phyloP scores from a whole-genome alignment of 768 basidiomycete species.

The Amyloporia xantha region DNA sequence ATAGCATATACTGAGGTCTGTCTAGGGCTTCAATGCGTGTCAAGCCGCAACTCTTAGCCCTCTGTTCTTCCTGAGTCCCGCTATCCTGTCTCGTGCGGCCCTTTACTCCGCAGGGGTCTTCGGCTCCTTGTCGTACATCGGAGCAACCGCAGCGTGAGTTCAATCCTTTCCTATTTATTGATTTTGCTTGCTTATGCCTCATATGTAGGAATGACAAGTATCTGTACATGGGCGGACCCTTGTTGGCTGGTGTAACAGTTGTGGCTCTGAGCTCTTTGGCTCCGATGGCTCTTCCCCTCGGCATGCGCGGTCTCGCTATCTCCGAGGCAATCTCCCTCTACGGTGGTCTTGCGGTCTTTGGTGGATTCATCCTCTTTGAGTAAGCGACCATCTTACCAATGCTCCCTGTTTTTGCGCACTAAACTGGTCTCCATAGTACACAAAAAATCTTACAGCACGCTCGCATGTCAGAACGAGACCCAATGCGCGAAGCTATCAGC shows the following conservation, averaged over 20 bases:
- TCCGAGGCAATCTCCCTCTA: constrained; percentile 78
- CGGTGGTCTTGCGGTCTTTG: constrained; percentile 83
- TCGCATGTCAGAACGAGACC: constrained; percentile 69
- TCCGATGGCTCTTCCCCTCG: constrained; percentile 83
- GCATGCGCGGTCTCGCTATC: constrained; percentile 67
- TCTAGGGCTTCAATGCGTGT: constrained; percentile 74
- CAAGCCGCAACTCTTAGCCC: constrained; percentile 86
- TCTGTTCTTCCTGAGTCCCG: constrained; percentile 83
- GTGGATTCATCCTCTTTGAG: constrained; percentile 86
- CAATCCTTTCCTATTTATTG: neutral
- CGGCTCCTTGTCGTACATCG: constrained; percentile 81
- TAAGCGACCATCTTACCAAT: constrained; percentile 27
- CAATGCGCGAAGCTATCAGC: constrained; percentile 70
- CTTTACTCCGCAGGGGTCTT: constrained; percentile 84
- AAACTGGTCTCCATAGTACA: constrained; percentile 40
- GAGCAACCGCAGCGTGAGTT: constrained; percentile 73
- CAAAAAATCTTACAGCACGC: constrained; percentile 81
- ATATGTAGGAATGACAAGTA: constrained; percentile 66
- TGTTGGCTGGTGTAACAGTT: constrained; percentile 84
- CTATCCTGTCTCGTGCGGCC: constrained; percentile 79
- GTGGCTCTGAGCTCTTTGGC: constrained; percentile 83
- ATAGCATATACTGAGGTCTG: too few relatives aligned
- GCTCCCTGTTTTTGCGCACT: constrained; percentile 4
- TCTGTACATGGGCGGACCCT: constrained; percentile 79
- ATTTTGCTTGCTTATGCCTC: constrained; percentile 13